These are phyloP conservation scores for Eutypella sp. DNA, from an alignment of 2,329 filamentous ascomycete genomes.

Conservation along the genomic window DNA sequence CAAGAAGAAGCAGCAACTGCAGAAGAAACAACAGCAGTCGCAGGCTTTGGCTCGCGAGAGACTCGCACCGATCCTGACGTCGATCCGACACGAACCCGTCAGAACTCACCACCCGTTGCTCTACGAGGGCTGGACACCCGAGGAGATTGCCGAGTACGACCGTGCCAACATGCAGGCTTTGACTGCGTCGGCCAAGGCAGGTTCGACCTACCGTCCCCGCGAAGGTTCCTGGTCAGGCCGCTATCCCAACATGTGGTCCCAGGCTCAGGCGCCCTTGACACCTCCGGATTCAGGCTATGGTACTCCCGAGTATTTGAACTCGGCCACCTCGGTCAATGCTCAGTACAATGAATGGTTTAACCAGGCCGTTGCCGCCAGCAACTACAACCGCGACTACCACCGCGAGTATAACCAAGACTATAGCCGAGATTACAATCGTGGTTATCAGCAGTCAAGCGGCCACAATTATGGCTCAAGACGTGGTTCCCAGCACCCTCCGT, in stretches of 20 bases:
- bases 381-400: constrained; percentile 17
- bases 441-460: constrained; percentile 38
- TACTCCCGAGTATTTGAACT: constrained; percentile 54
- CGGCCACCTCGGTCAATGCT: constrained; percentile 48
- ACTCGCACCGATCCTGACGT: constrained; percentile 42
- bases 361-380: constrained; percentile 28
- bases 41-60: constrained; percentile 44
- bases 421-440: constrained; percentile 17
- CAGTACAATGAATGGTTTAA: constrained; percentile 56
- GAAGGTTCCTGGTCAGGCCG: constrained; percentile 39
- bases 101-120: constrained; percentile 29
- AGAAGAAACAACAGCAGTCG: constrained; percentile 29
- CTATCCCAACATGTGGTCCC: constrained; percentile 34
- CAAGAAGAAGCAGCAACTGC: constrained; percentile 40
- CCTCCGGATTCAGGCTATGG: constrained; percentile 59
- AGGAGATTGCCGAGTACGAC: constrained; percentile 52
- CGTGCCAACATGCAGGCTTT: constrained; percentile 39
- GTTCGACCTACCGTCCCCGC: constrained; percentile 36
- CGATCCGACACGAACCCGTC: constrained; percentile 38
- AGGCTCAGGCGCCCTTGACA: constrained; percentile 43
- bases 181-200: constrained; percentile 16
- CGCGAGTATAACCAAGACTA: constrained; percentile 19
- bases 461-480: constrained; percentile 36
- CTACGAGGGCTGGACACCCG: constrained; percentile 44
- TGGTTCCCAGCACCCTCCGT: constrained; percentile 34